Evolutionary conservation across 768 basidiomycete species (phyloP).

Genomic region (Podaxis sp.): DNA sequence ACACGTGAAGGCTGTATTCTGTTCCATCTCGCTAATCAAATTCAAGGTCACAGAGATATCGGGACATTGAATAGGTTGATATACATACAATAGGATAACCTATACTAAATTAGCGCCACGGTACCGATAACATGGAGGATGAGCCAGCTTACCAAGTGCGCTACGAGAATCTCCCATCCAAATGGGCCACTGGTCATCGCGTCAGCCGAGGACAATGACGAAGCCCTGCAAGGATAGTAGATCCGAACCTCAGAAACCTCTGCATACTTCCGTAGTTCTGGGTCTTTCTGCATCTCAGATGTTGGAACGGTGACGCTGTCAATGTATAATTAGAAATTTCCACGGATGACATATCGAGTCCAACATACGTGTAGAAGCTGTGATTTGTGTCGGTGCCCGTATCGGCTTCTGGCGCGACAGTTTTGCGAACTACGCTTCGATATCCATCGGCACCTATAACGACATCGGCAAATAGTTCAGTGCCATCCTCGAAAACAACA

Average conservation of each 20-base stretch:
- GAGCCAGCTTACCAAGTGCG: conserved; percentile 22
- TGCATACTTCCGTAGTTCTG: conserved; percentile 11
- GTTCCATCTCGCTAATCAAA: conserved; percentile 35
- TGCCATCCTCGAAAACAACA: conserved; percentile 34
- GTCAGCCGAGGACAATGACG: not conserved
- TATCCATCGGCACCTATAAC: conserved; percentile 54
- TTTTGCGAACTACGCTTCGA: conserved; percentile 38
- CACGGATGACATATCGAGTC: not conserved
- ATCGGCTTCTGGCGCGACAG: conserved; percentile 33
- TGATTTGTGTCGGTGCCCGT: conserved; percentile 25
- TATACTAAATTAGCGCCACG: conserved; percentile 16
- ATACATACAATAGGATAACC: conserved; percentile 29
- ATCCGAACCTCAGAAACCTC: conserved; percentile 9
- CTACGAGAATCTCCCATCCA: conserved; percentile 32
- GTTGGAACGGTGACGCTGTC: conserved; percentile 36
- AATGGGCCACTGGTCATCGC: conserved; percentile 27
- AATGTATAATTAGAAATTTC: conserved; percentile 1
- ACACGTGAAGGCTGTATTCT: conserved; percentile 36
- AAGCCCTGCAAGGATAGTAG: not conserved
- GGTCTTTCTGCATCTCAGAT: conserved; percentile 9
- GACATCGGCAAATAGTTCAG: conserved; percentile 39
- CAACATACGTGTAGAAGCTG: conserved; percentile 39
- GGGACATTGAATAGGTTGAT: not conserved
- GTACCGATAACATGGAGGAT: conserved; percentile 16
- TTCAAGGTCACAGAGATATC: not conserved